Evolutionary conservation across 768 basidiomycete species (phyloP).

Genomic region (Astraeus odoratus): DNA sequence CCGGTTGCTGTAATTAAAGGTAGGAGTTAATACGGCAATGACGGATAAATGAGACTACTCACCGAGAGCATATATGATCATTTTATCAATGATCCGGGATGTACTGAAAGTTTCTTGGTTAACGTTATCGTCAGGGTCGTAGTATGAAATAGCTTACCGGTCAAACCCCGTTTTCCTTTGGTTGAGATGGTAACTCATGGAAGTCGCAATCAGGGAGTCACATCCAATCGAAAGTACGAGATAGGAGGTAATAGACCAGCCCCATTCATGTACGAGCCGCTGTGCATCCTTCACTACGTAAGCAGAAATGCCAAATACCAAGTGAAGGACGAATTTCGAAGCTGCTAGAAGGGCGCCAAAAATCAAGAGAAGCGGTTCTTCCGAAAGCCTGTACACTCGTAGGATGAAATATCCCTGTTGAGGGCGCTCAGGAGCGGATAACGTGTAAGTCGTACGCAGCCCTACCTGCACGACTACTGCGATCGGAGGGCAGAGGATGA

Average conservation of each 20-base stretch:
- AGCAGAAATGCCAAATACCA: not conserved
- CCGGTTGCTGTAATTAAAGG: not conserved
- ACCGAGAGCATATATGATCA: not conserved
- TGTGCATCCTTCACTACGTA: not conserved
- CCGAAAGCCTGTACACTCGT: slow-evolving; percentile 1
- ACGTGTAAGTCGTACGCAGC: too few species aligned
- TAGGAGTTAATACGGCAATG: not conserved
- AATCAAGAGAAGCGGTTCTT: not conserved
- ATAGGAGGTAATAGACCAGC: not conserved
- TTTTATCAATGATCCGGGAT: not conserved
- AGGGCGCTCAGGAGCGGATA: not conserved
- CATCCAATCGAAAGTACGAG: not conserved
- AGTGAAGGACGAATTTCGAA: not conserved
- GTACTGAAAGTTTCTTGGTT: not conserved
- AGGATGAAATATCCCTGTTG: not conserved
- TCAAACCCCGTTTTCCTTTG: not conserved
- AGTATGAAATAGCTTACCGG: not conserved
- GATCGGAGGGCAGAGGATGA: not conserved
- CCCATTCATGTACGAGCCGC: not conserved
- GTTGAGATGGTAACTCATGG: not conserved
- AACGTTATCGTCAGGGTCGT: not conserved
- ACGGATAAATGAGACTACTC: not conserved
- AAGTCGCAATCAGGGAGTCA: not conserved
- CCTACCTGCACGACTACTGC: not conserved
- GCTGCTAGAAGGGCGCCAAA: not conserved